Evolutionary conservation across 1,284 basidiomycete species (phyloP).

Genomic region (Leccinum angustisporum): DNA sequence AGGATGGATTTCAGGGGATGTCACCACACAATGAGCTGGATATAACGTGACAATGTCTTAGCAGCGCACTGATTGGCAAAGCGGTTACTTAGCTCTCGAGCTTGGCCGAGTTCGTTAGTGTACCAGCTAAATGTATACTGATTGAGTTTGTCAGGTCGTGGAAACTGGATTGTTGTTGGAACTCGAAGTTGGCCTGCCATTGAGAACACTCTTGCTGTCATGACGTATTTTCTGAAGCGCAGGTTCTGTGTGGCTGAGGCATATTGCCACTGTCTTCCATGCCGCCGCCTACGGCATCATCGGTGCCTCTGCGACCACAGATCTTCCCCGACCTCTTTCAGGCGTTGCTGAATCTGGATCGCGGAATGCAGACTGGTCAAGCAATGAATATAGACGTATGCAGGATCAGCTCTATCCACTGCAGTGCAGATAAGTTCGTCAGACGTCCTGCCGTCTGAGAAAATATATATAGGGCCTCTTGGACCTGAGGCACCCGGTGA

Average conservation of each 20-base stretch:
- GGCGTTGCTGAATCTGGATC: slow-evolving; percentile 76
- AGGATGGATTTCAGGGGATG: too few species aligned
- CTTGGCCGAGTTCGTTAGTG: neutral
- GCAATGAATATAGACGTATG: slow-evolving; percentile 77
- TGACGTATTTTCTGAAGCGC: neutral
- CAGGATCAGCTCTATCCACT: slow-evolving; percentile 87
- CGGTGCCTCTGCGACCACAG: slow-evolving; percentile 80
- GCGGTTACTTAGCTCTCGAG: neutral
- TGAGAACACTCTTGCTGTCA: neutral
- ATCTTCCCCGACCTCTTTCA: slow-evolving; percentile 85
- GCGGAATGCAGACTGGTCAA: slow-evolving; percentile 75
- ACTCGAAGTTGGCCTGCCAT: neutral
- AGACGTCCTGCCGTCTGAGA: slow-evolving; percentile 40
- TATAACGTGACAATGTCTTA: neutral
- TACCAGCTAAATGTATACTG: neutral
- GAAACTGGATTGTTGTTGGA: neutral
- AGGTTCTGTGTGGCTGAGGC: neutral
- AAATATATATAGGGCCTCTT: neutral
- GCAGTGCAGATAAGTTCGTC: slow-evolving; percentile 48
- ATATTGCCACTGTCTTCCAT: neutral
- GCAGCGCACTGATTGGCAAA: neutral
- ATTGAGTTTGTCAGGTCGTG: neutral
- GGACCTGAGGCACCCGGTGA: neutral
- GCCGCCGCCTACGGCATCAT: slow-evolving; percentile 47
- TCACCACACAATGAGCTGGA: too few species aligned